These are phyloP conservation scores for Fomitopsis betulina DNA, from an alignment of 1,284 basidiomycete species.

Conservation along the genomic window DNA sequence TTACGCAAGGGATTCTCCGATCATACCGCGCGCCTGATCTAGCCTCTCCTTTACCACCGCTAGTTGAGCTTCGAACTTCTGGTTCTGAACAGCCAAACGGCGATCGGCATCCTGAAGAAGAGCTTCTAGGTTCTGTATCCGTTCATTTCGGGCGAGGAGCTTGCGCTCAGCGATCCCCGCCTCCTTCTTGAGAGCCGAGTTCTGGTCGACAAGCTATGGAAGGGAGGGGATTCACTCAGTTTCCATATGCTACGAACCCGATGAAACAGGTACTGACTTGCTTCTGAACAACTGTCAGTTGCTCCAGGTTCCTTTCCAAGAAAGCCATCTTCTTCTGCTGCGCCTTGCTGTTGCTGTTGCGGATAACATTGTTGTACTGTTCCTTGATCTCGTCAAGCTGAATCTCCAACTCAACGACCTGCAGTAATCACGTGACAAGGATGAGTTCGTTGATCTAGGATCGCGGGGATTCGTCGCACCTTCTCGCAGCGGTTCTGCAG, in stretches of 20 bases:
- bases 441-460: slow-evolving; percentile 6
- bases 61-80: slow-evolving; percentile 92
- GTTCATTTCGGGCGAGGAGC: slow-evolving; percentile 92
- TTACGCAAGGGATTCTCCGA: slow-evolving; percentile 9
- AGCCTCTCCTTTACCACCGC: slow-evolving; percentile 89
- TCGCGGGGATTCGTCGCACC: slow-evolving; percentile 41
- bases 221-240: slow-evolving; percentile 8
- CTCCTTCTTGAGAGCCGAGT: slow-evolving; percentile 96
- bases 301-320: slow-evolving; percentile 95
- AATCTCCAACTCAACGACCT: slow-evolving; percentile 99
- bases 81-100: slow-evolving; percentile 85
- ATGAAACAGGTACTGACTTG: slow-evolving; percentile 51
- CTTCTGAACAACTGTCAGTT: slow-evolving; percentile 94
- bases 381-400: slow-evolving; percentile 98
- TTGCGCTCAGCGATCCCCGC: slow-evolving; percentile 96
- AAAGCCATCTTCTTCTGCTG: slow-evolving; percentile 99
- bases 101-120: slow-evolving; percentile 92
- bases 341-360: slow-evolving; percentile 95
- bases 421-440: slow-evolving; percentile 8
- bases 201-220: slow-evolving; percentile 93
- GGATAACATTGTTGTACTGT: slow-evolving; percentile 98
- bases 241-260: slow-evolving; percentile 1
- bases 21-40: slow-evolving; percentile 85
- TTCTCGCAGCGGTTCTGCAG: slow-evolving; percentile 99
- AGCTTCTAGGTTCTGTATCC: slow-evolving; percentile 93